phyloP scores from a whole-genome alignment of 371 early-diverging fungal genomes.

The Syncephalastrum monosporum region DNA sequence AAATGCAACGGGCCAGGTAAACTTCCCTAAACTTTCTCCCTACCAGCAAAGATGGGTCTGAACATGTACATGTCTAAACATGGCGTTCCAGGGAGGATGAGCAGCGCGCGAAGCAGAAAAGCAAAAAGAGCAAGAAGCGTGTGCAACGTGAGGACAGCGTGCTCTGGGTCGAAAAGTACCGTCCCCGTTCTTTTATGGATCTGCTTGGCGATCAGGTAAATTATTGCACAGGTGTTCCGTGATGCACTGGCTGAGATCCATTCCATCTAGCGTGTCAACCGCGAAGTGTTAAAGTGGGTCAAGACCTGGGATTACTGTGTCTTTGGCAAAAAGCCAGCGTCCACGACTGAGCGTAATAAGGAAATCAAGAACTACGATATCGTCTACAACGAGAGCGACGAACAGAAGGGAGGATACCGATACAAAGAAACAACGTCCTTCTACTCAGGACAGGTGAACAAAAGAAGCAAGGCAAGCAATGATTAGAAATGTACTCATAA shows the following conservation, averaged over 20 bases:
- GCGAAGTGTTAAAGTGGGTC: conserved; percentile 89
- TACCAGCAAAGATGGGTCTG: no score
- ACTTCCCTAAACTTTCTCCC: no score
- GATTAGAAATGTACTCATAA: conserved; percentile 8
- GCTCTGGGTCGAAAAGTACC: conserved; percentile 93
- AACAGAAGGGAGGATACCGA: conserved; percentile 12
- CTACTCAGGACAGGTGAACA: conserved; percentile 6
- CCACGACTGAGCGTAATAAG: conserved; percentile 37
- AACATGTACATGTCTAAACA: conserved; percentile 4
- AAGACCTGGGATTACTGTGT: conserved; percentile 97
- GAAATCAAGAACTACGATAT: conserved; percentile 25
- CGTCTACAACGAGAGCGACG: conserved; percentile 12
- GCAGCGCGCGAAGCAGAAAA: conserved; percentile 13
- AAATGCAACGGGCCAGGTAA: conserved; percentile 25
- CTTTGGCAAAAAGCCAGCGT: conserved; percentile 55
- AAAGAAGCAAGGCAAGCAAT: not conserved
- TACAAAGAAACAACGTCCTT: not conserved
- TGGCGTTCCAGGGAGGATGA: conserved; percentile 7
- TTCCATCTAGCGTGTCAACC: conserved; percentile 64
- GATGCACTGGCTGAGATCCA: not conserved
- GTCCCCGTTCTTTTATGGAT: conserved; percentile 82
- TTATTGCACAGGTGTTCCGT: not conserved
- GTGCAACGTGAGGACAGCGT: conserved; percentile 1
- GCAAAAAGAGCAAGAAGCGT: conserved; percentile 2
- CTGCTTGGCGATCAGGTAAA: conserved; percentile 88